These are phyloP conservation scores for Trichoderma sp. DNA, from an alignment of 2,329 filamentous ascomycete species.

Conservation along the genomic window DNA sequence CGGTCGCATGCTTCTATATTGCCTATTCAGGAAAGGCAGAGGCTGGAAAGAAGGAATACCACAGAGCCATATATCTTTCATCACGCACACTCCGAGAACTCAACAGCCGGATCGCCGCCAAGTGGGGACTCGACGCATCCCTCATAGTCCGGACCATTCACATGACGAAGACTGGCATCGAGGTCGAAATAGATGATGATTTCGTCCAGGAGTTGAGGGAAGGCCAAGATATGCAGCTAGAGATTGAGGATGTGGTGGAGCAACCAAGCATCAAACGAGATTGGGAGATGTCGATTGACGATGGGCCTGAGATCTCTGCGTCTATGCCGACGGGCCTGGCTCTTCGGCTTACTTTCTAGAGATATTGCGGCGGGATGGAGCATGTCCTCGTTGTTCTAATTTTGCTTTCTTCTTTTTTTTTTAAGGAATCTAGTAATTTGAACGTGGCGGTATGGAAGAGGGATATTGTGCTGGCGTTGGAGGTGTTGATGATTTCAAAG, in stretches of 20 bases:
- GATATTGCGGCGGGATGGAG: neutral
- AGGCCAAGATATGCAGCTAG: conserved; percentile 85
- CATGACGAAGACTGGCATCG: conserved; percentile 69
- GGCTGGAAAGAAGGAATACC: conserved; percentile 57
- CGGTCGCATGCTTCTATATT: conserved; percentile 86
- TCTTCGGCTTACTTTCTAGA: conserved; percentile 24
- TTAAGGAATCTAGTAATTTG: conserved; percentile 1
- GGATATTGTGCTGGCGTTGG: conserved; percentile 17
- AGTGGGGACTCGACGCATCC: conserved; percentile 74
- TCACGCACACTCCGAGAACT: conserved; percentile 74
- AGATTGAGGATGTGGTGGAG: conserved; percentile 52
- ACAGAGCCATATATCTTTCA: conserved; percentile 82
- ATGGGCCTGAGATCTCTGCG: conserved; percentile 22
- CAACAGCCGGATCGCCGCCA: conserved; percentile 66
- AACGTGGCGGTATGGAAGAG: neutral
- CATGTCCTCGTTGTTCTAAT: neutral
- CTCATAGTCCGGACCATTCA: conserved; percentile 69
- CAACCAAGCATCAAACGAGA: conserved; percentile 46
- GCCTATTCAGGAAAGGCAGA: conserved; percentile 52
- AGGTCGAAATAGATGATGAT: conserved; percentile 88
- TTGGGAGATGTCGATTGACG: conserved; percentile 58
- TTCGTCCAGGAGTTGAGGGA: conserved; percentile 79
- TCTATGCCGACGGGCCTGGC: conserved; percentile 18
- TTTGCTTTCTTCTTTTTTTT: neutral
- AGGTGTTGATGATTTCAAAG: conserved; percentile 20